Base-by-base conservation (phyloP, 352 stramenopile genomes). In the Salisapilia sapeloensis region DNA sequence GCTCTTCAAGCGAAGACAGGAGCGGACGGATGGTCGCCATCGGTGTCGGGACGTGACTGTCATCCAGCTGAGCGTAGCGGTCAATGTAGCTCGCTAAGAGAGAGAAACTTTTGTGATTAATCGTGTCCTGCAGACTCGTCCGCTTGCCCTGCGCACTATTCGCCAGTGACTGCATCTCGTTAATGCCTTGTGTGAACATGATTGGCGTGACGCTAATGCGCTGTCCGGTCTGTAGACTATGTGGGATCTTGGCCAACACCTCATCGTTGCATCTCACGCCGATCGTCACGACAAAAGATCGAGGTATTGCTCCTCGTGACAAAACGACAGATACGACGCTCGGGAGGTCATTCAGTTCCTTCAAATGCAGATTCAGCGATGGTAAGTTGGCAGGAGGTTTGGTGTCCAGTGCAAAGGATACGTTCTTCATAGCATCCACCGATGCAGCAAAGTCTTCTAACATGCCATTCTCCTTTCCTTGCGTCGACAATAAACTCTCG, bases 391-490 rank as follows among this genome's bases (percentile, higher is more conserved):
- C 38, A 5, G 70, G 63, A 1, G 66, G 61, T 1, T 52, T 64
- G 10, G 60, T 75, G 33, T 86, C 71, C 14, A 86, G 45, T 11
- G 81, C 56, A 40, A 89, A 74, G 3, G 46, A 51, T 15, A 84
- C 65, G 24, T 64, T 49, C 32, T 65, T 70, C 26, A 94, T 67
- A 14, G 62, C 81, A 19, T 90, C 58, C 1, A 83, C 60, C 0
- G 79, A 75, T 9, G 63, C 72, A 4, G 61, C 74, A 24, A 92
- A 78, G 44, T 95, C 82, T 43, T 92, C 64, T 3, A 98, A 57
- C 92, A 97, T 97, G n/a, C 78, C 82, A 22, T 94, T 61, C 46
- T 98, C 92, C 45, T 96, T 96, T 25, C 90, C 90, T 12, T 94
- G 82, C 13, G 91, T 93, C 34, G 74, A 95, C 13, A 98, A 45